Evolutionary conservation across 805 yeast genomes (phyloP), one percentile per base, ranked within the genome.

Genomic region (Suhomyces emberorum): DNA sequence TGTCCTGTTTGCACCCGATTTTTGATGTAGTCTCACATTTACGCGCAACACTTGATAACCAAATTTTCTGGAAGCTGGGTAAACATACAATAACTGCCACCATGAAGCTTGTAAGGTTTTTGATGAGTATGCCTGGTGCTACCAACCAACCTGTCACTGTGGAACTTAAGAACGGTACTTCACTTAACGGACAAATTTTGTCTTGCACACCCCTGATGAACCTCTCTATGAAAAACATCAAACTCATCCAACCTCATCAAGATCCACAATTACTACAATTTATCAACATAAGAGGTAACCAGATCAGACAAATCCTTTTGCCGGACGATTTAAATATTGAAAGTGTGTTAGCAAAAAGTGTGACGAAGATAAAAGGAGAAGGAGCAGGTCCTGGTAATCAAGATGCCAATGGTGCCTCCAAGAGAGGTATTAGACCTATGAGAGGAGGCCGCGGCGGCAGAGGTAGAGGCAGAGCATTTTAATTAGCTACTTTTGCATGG

Each of bases 141-240:
- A 77, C 82, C 25, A 81, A 83, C 39, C 97, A 88, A 61, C 81
- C 88, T 34, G 91, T 91, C 1, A 88, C 91, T 35, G 84, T 89
- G 14, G 98, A 89, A 57, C 69, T 91, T 52, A 91, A 89, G 59
- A 88, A 91, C 60, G 97, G 97, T 26, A 85, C 91, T 4, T 73
- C 86, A 4, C 76, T 91, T 4, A 77, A 84, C 50, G 98, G 98
- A 0, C 85, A 89, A 10, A 68, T 91, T 17, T 77, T 83, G 27
- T 77, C 88, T 5, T 95, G 93, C 27, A 72, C 95, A 3, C 96
- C 96, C 18, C 76, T 84, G 44, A 89, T 89, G 98, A 89, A 89
- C 60, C 79, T 89, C 30, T 79, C 87, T 4, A 60, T 89, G 43
- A 79, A 83, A 49, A 84, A 83, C 46, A 91, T 86, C 32, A 84